Conservation (phyloP, 2,329 filamentous ascomycete genomes). For the Fusarium subtropicale region DNA sequence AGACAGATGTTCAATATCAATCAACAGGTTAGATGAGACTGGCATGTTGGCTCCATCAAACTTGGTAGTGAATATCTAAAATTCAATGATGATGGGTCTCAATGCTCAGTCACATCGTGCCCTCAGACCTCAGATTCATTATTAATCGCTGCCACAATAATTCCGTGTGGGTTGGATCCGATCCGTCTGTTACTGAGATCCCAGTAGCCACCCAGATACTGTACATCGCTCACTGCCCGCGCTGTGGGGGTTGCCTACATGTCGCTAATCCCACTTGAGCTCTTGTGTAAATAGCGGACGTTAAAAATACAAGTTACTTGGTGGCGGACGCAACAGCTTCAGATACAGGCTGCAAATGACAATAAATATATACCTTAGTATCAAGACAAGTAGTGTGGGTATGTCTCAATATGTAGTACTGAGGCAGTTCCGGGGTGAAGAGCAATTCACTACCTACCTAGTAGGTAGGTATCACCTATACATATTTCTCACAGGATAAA, state of each 20-base stretch:
- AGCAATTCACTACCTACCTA: neutral
- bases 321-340: neutral
- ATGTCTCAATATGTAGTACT: neutral
- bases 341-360: neutral
- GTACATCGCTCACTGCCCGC: too few species aligned
- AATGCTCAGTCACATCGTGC: slow-evolving; percentile 72
- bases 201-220: too few species aligned
- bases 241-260: neutral
- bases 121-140: slow-evolving; percentile 43
- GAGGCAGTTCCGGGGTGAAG: too few species aligned
- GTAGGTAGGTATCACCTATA: neutral
- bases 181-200: too few species aligned
- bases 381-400: too few species aligned
- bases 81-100: neutral
- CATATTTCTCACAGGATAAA: neutral
- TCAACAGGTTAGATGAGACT: slow-evolving; percentile 68
- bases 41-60: slow-evolving; percentile 71
- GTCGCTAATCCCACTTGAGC: slow-evolving; percentile 2
- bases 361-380: too few species aligned
- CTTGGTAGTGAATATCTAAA: slow-evolving; percentile 62
- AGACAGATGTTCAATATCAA: slow-evolving; percentile 47
- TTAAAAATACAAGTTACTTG: neutral
- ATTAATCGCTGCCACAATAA: slow-evolving; percentile 8
- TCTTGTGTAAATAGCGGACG: neutral
- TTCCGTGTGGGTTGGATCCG: too few species aligned